phyloP scores from a whole-genome alignment of 306 rosid species.

The Pyrus bretschneideri region DNA sequence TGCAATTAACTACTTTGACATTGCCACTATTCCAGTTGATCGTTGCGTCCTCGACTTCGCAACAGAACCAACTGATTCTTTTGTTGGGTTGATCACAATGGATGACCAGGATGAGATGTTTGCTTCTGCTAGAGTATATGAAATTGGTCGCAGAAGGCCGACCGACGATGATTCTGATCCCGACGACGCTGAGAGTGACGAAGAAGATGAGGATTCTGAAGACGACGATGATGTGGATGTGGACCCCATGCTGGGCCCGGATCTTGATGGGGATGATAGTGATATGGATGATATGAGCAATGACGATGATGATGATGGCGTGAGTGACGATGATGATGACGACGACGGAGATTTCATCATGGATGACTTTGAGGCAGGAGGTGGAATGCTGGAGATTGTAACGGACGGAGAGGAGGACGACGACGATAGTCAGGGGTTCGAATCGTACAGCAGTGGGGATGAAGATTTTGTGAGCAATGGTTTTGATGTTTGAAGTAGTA shows the following conservation, averaged over 20 bases:
- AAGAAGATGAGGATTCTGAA: constrained; percentile 72
- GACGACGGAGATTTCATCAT: constrained; percentile 67
- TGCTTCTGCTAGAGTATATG: constrained; percentile 82
- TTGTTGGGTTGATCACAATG: constrained; percentile 87
- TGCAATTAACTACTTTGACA: constrained; percentile 86
- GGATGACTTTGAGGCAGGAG: constrained; percentile 66
- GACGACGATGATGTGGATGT: constrained; percentile 41
- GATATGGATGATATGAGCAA: constrained; percentile 74
- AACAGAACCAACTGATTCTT: constrained; percentile 84
- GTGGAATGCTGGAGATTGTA: constrained; percentile 54
- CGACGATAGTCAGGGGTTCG: constrained; percentile 60
- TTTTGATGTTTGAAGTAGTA: constrained; percentile 45
- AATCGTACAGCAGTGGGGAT: constrained; percentile 64
- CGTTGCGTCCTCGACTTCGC: constrained; percentile 98
- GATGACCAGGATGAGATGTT: constrained; percentile 94
- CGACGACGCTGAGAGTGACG: constrained; percentile 91
- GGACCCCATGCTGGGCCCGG: constrained; percentile 67
- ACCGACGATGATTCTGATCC: constrained; percentile 98
- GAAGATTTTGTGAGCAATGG: constrained; percentile 52
- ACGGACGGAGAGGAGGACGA: constrained; percentile 76
- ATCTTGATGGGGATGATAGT: constrained; percentile 74
- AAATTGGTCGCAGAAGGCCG: constrained; percentile 89
- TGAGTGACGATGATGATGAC: constrained; percentile 55
- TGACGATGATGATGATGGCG: constrained; percentile 53
- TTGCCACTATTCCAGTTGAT: constrained; percentile 81